Evolutionary conservation across 1,139 yeast genomes (phyloP).

Genomic region (Scheffersomyces illinoinensis): DNA sequence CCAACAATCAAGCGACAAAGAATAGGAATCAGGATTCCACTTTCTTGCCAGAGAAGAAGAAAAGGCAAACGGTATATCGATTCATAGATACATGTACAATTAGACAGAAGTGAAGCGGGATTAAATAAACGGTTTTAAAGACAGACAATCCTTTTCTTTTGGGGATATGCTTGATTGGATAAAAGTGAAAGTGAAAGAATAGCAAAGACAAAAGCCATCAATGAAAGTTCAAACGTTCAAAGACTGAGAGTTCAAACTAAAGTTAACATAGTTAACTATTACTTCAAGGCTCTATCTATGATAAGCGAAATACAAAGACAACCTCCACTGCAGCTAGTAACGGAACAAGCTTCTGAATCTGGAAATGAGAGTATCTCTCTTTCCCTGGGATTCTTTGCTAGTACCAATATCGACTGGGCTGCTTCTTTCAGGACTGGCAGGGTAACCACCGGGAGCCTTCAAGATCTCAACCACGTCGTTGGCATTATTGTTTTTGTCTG

Average conservation of each 20-base stretch:
- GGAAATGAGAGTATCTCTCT: slow-evolving; percentile 31
- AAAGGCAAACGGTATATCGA: not conserved
- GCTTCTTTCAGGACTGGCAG: slow-evolving; percentile 14
- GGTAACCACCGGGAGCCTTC: slow-evolving; percentile 27
- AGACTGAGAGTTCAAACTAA: not conserved
- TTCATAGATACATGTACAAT: not conserved
- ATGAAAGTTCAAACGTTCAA: not conserved
- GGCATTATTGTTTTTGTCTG: not conserved
- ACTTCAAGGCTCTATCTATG: not conserved
- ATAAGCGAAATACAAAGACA: not conserved
- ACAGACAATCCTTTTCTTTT: not conserved
- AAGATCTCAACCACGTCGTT: slow-evolving; percentile 7
- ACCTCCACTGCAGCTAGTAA: slow-evolving; percentile 12
- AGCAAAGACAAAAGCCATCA: not conserved
- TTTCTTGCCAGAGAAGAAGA: not conserved
- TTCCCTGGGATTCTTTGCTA: slow-evolving; percentile 10
- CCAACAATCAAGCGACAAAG: not conserved
- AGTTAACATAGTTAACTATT: not conserved
- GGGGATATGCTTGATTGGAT: not conserved
- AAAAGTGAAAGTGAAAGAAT: not conserved
- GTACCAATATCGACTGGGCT: not conserved
- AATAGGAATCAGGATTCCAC: not conserved
- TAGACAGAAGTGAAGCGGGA: not conserved
- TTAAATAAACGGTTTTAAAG: not conserved
- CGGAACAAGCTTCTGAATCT: slow-evolving; percentile 37